Base-by-base conservation (phyloP, 2,329 filamentous ascomycete species). In the Rhynchosporium agropyri region DNA sequence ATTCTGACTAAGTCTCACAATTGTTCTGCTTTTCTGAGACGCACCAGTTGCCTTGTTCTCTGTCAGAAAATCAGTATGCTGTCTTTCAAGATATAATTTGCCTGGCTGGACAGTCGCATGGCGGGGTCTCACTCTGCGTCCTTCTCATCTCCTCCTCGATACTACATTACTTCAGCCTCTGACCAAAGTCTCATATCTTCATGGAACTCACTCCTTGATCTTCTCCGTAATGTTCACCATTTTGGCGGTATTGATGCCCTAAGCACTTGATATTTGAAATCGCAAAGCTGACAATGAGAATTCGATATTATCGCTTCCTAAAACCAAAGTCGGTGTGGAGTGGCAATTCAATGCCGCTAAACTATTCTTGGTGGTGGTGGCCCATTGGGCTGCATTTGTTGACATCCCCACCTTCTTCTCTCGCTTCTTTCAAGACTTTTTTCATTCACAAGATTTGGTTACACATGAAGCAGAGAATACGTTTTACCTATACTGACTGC, bases 181-280 rank as follows among this genome's bases (percentile, higher is more conserved):
- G n/a, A 58, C 55, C 26, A 67, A 49, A 55, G 58, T 26, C 33
- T 58, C 43, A 36, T 29, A 15, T 45, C 8, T 33, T 26, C 38
- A 20, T 26, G 33, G 36, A 26, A 76, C 88, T 74, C 79, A 97
- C 94, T 98, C 95, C 84, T 99, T 99, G 82, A 99, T 99, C 85
- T 97, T 98, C 61, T 99, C 96, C 69, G 95, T 98, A 70, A 99
- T 99, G 82, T 98, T 98, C 78, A 98, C 95, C 95, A 99, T 99
- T 74, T 80, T 84, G 78, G 62, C 69, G 62, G 61, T 63, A 60
- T 68, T 60, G 20, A 15, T 12, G 28, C 48, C 26, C 56, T 38
- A 53, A 13, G 51, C 58, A 60, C 48, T 53, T 8, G 8, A 43
- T 56, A 56, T 60, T 15, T 38, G n/a, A 43, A 9, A n/a, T 12